phyloP scores from a whole-genome alignment of 495 filamentous ascomycete genomes.

The Xylaria grammica region DNA sequence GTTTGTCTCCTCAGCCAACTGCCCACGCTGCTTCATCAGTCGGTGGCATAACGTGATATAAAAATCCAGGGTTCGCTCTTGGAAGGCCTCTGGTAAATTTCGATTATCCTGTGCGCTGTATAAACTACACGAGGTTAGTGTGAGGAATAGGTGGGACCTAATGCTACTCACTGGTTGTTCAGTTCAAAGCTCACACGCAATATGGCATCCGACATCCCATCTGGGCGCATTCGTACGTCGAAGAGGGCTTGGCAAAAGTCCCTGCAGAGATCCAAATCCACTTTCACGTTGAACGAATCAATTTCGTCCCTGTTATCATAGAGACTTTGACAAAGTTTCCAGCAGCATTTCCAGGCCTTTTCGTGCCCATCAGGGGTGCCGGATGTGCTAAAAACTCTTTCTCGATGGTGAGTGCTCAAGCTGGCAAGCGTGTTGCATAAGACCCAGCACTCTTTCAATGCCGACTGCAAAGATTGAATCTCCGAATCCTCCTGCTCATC shows the following conservation, averaged over 20 bases:
- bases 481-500: constrained; percentile 62
- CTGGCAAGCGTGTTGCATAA: constrained; percentile 88
- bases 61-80: constrained; percentile 88
- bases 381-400: constrained; percentile 72
- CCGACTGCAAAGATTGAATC: constrained; percentile 72
- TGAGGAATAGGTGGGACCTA: not conserved
- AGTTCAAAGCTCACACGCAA: constrained; percentile 90
- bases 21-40: constrained; percentile 88
- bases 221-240: constrained; percentile 74
- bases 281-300: constrained; percentile 69
- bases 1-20: constrained; percentile 78
- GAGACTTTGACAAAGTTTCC: constrained; percentile 85
- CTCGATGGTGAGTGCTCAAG: constrained; percentile 82
- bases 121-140: constrained; percentile 51
- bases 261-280: constrained; percentile 83
- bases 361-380: constrained; percentile 77
- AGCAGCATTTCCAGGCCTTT: constrained; percentile 89
- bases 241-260: constrained; percentile 92
- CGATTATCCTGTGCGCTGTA: constrained; percentile 86
- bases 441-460: constrained; percentile 90
- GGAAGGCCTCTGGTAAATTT: constrained; percentile 83
- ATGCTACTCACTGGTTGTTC: constrained; percentile 72
- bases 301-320: constrained; percentile 80
- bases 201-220: constrained; percentile 82
- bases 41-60: constrained; percentile 92